Evolutionary conservation across 2,329 filamentous ascomycete species (phyloP), one percentile per base, ranked within the genome.

Genomic region (Colletotrichum sp.): DNA sequence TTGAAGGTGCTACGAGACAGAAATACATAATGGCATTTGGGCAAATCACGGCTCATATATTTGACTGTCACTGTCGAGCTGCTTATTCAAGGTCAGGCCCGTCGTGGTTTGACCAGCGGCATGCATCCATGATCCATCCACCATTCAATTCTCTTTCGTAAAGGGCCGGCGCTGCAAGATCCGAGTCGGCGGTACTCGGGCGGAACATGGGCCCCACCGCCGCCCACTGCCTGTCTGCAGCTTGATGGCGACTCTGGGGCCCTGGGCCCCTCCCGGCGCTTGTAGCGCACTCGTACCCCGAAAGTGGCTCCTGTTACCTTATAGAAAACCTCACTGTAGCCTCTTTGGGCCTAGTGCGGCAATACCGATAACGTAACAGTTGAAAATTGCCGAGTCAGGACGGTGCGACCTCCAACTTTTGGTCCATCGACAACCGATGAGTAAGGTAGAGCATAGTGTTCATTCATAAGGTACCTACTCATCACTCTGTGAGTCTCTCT

Each of bases 291-390:
- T 36, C 69, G 68, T 73, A 70, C 55, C 28, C 26, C 15, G 16
- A n/a, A 68, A 64, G 79, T 78, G 80, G 79, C 81, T 82, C 77
- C 81, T 81, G 89, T 89, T 89, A 89, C 86, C 85, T 88, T 87
- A 88, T 87, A 82, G 84, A 87, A 88, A 87, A 83, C 80, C 81
- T 78, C 69, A 76, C 63, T 28, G 76, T 70, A 72, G 32, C 72
- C 69, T 75, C 71, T 78, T 76, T 76, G 79, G 77, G 79, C 81
- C 82, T 81, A 80, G 77, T 80, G 81, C 78, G 79, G 79, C 82
- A 84, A 84, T 84, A 85, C 82, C 79, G 84, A 81, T 88, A 86
- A 89, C 87, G 88, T 89, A 89, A 89, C 88, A 82, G 83, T 79
- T 82, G 82, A 80, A 81, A 69, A 75, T 75, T 78, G 81, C 80